Evolutionary conservation across 257 asterid species (phyloP), one percentile per base, ranked within the genome.

Genomic region (Echium plantagineum): DNA sequence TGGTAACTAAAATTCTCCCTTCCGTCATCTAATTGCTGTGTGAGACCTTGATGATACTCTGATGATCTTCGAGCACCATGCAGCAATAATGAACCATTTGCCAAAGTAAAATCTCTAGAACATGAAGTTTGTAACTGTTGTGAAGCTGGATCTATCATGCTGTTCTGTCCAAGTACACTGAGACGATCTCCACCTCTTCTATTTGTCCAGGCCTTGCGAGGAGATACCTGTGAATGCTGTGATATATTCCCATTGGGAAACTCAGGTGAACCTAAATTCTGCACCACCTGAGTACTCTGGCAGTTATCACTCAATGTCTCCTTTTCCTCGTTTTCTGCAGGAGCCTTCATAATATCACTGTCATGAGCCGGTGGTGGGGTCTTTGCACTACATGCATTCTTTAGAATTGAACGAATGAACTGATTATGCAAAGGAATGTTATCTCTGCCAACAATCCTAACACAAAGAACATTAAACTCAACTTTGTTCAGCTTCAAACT

Each of bases 331-430:
- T 6, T 10, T 38, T 38, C 48, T 38, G 15, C 48, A 38, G 3
- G 12, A 38, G 48, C 48, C 17, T 10, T 42, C 15, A 12, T 17
- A 42, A 42, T 15, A 10, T 12, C 17, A 42, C 5, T 42, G 49
- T 13, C 17, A 42, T 53, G 57, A 53, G 57, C 26, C 26, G 57
- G 26, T 18, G 22, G 57, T 53, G 57, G 57, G 26, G 57, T 15
- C 57, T 53, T 53, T n/a, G 57, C 57, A n/a, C 26, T 9, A 53
- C 57, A 53, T n/a, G 57, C 57, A 53, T 53, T 53, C 10, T 53
- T 53, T 24, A 53, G 26, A 21, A 53, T 53, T 53, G 57, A 53
- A 53, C 57, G 57, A 53, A 53, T 53, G 26, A 53, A 53, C 57
- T 53, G 22, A 53, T 53, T 53, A 21, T 53, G 57, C 57, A 53